Base-by-base conservation (phyloP, 768 basidiomycete species). In the Trichaptum fuscoviolaceum region DNA sequence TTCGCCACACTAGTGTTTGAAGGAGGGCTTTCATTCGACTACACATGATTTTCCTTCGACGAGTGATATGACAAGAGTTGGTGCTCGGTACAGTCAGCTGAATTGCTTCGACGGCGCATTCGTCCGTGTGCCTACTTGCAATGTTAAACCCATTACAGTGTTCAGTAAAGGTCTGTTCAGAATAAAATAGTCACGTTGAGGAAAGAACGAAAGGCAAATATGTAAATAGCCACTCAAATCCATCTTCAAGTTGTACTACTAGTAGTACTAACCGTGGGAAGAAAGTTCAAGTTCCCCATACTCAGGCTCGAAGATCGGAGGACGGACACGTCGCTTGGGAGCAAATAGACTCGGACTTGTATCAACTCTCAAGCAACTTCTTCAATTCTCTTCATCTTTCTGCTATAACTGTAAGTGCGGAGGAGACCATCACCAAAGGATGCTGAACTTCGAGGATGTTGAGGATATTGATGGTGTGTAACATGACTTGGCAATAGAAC, bases 381-480 rank as follows among this genome's bases (percentile, higher is more conserved):
- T 52, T 20, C 42, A 5, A 4, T 15, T 20, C 15, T 12, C 42
- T 52, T 12, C 10, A 12, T 52, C 20, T 52, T 20, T 52, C 20
- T 52, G 42, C 42, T 52, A 52, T 2, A 52, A 20, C 15, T 12
- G 15, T 52, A 12, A 2, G 20, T 52, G 15, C 5, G 42, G 15
- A 17, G 59, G 25, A 20, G 24, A 2, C 12, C 10, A 18, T 18
- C 15, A 20, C 30, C 3, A 61, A 25, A 77, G 61, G 57, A 91
- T 90, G 89, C 77, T 90, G 73, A 92, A 92, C 77, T 96, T 96
- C 73, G 96, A 99, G 78, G 96, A 97, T 76, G 93, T 96, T 67
- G 96, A 99, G 81, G 96, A 98, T 77, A 87, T 93, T 72, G 96
- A 99, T 77, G 96, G 95, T 93, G 68, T 69, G 87, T 76, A 4